Evolutionary conservation across 1,284 basidiomycete genomes (phyloP).

Genomic region (Ustilago shanxiensis): DNA sequence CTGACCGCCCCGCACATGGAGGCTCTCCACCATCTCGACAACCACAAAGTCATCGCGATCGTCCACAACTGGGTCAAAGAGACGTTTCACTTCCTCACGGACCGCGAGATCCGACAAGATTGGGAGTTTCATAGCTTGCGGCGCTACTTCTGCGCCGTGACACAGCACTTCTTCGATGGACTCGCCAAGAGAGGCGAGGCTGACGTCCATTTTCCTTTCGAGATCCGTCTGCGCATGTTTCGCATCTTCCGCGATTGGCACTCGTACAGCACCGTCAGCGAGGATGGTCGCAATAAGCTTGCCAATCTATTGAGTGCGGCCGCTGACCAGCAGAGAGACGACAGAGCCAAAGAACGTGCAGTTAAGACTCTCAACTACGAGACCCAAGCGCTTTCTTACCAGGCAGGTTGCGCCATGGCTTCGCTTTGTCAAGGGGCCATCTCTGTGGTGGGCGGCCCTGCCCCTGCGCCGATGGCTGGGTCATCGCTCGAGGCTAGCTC

Average conservation of each 20-base stretch:
- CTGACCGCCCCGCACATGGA: constrained; percentile 84
- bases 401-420: constrained; percentile 81
- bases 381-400: constrained; percentile 75
- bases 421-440: constrained; percentile 73
- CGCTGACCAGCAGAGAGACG: constrained; percentile 73
- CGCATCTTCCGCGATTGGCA: constrained; percentile 94
- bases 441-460: constrained; percentile 75
- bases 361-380: constrained; percentile 75
- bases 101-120: constrained; percentile 80
- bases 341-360: constrained; percentile 68
- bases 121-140: constrained; percentile 84
- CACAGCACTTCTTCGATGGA: constrained; percentile 86
- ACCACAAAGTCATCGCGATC: constrained; percentile 79
- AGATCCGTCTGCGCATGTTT: constrained; percentile 84
- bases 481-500: constrained; percentile 70
- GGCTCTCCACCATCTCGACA: constrained; percentile 78
- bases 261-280: constrained; percentile 82
- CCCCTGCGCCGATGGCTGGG: constrained; percentile 86
- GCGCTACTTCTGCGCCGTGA: constrained; percentile 88
- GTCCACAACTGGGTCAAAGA: constrained; percentile 88
- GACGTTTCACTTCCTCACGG: constrained; percentile 82
- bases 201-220: constrained; percentile 81
- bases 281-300: constrained; percentile 80
- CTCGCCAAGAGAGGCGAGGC: constrained; percentile 79
- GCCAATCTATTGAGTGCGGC: constrained; percentile 81